Conservation (phyloP, 805 yeast species). For the Cephaloascus albidus region DNA sequence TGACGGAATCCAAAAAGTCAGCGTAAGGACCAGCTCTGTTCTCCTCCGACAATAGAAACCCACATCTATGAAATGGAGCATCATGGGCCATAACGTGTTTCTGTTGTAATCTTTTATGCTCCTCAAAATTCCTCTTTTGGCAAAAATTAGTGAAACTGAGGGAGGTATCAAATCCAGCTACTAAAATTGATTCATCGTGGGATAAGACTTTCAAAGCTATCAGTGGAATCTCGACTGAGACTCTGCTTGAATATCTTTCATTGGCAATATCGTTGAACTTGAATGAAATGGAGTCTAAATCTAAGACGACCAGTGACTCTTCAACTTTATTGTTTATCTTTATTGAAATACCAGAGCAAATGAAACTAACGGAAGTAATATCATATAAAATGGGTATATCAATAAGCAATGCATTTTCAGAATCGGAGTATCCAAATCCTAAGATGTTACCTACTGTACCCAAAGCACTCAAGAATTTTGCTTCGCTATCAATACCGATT, state of each 20-base stretch:
- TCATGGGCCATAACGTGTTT: slow-evolving; percentile 63
- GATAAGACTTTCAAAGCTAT: slow-evolving; percentile 23
- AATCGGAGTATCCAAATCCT: slow-evolving; percentile 57
- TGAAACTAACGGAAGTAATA: slow-evolving; percentile 54
- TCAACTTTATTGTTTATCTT: slow-evolving; percentile 25
- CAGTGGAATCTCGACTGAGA: slow-evolving; percentile 40
- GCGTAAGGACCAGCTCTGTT: slow-evolving; percentile 37
- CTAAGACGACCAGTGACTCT: slow-evolving; percentile 9
- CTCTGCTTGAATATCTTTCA: slow-evolving; percentile 45
- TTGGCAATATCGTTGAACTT: slow-evolving; percentile 65
- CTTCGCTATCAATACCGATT: slow-evolving; percentile 41
- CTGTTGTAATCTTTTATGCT: slow-evolving; percentile 46
- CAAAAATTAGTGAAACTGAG: slow-evolving; percentile 50
- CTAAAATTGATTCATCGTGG: slow-evolving; percentile 8
- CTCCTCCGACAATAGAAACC: slow-evolving; percentile 54
- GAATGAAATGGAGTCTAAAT: slow-evolving; percentile 14
- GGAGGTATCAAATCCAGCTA: slow-evolving; percentile 46
- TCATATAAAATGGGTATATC: slow-evolving; percentile 54
- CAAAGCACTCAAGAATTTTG: slow-evolving; percentile 35
- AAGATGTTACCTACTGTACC: slow-evolving; percentile 34
- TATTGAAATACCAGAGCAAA: slow-evolving; percentile 37
- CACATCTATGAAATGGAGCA: slow-evolving; percentile 72
- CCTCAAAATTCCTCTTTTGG: slow-evolving; percentile 37
- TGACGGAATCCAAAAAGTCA: slow-evolving; percentile 40
- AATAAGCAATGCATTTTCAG: slow-evolving; percentile 64